Evolutionary conservation across 2,329 filamentous ascomycete species (phyloP), one percentile per base, ranked within the genome.

Genomic region (Ilyonectria sp.): DNA sequence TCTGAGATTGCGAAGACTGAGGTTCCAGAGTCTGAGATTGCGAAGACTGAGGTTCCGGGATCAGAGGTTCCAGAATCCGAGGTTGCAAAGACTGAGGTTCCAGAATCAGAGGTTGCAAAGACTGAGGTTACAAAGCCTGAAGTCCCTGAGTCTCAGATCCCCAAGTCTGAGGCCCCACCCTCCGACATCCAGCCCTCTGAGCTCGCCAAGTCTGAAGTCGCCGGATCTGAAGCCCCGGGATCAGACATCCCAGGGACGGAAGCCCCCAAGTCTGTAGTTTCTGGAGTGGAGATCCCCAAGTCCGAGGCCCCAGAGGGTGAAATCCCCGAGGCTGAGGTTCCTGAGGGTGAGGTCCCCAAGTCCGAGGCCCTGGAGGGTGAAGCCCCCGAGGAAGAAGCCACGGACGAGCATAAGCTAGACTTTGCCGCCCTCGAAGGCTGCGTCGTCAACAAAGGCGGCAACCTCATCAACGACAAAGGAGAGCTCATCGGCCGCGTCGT

Each of bases 401-500:
- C 65, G 21, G 69, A 74, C 31, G 68, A 74, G 19, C 29, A 17
- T 3, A 62, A 66, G 8, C 69, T 83, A 11, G 86, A 89, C 72
- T 84, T 84, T 63, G 85, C 85, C 0, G 73, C 83, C 19, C 83
- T 90, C 37, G 85, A 86, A 65, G 84, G 83, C 64, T 83, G 83
- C 78, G 87, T 84, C 69, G 86, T 90, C 72, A 90, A 90, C 81
- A 90, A 90, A 77, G 75, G 81, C 10, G 88, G 88, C 57, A 89
- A 90, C 60, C 82, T 90, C 21, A 84, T 90, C 57, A 84, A 87
- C 66, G 80, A 86, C 10, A 82, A 86, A 43, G 86, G 86, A 26
- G 82, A 86, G 47, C 75, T 88, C 3, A 81, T 93, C 70, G 92
- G 90, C 17, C 89, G 88, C 52, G 83, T 94, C 13, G 80, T 89